These are phyloP conservation scores for Calonectria henricotiae DNA, from an alignment of 2,329 filamentous ascomycete species.

Conservation along the genomic window DNA sequence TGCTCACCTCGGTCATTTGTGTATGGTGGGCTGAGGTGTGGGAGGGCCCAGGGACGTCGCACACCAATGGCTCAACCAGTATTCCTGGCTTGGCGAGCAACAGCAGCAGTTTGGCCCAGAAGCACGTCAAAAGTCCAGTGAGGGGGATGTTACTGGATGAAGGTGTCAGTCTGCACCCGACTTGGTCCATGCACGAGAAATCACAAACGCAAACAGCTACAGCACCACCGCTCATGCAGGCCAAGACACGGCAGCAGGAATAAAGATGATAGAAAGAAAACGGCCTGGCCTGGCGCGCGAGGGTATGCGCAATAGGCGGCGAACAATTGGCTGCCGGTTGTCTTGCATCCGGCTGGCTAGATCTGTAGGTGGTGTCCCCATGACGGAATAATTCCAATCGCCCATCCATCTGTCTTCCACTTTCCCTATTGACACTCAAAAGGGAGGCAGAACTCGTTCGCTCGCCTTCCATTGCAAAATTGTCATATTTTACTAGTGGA, in stretches of 20 bases:
- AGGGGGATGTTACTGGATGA: slow-evolving; percentile 4
- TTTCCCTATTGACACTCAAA: not conserved
- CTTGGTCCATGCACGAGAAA: slow-evolving; percentile 15
- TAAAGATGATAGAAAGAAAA: not conserved
- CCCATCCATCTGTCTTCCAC: not conserved
- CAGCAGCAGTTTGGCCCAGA: not conserved
- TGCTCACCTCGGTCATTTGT: not conserved
- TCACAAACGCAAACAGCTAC: slow-evolving; percentile 10
- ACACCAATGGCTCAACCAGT: slow-evolving; percentile 26
- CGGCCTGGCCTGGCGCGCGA: slow-evolving; percentile 13
- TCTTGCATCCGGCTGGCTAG: slow-evolving; percentile 13
- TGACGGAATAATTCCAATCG: slow-evolving; percentile 12
- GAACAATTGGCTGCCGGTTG: slow-evolving; percentile 43
- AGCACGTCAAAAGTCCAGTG: not conserved
- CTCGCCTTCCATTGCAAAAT: slow-evolving; percentile 5
- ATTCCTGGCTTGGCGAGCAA: not conserved
- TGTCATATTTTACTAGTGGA: slow-evolving; percentile 21
- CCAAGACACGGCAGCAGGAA: slow-evolving; percentile 46
- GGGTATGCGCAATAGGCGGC: slow-evolving; percentile 46
- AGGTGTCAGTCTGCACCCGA: not conserved
- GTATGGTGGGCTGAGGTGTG: slow-evolving; percentile 7
- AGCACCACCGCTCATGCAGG: slow-evolving; percentile 41
- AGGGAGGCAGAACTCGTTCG: not conserved
- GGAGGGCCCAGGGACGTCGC: not conserved
- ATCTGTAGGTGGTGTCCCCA: not conserved